Evolutionary conservation across 208 protist species (phyloP).

Genomic region (Leptomonas pyrrhocoris): DNA sequence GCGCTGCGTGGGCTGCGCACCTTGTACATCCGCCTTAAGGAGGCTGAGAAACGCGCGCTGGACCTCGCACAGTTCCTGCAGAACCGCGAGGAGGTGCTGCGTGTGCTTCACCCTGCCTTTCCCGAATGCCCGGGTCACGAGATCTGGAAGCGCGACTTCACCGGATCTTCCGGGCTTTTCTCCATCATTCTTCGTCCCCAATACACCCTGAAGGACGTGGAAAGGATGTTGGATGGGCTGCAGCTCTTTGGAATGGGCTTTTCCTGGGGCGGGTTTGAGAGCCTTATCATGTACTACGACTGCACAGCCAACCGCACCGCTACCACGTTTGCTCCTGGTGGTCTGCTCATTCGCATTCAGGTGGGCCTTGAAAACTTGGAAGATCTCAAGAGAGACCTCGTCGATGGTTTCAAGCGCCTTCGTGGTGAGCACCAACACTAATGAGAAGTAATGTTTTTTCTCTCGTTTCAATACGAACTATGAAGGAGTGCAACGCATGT

Average conservation of each 20-base stretch:
- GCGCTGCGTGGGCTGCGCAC: conserved; percentile 39
- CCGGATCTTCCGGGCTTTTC: conserved; percentile 28
- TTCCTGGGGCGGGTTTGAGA: conserved; percentile 42
- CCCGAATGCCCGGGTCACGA: conserved; percentile 28
- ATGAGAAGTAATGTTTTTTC: neutral
- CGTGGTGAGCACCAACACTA: neutral
- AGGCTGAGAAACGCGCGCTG: conserved; percentile 30
- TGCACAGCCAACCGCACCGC: conserved; percentile 34
- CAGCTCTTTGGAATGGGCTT: conserved; percentile 30
- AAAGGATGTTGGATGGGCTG: conserved; percentile 25
- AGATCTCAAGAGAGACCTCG: conserved; percentile 34
- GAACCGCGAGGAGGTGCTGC: conserved; percentile 26
- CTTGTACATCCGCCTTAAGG: conserved; percentile 35
- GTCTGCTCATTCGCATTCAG: conserved; percentile 23
- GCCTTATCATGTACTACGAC: conserved; percentile 36
- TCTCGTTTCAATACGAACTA: neutral
- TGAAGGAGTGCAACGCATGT: conserved; percentile 10
- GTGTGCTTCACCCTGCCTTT: conserved; percentile 33
- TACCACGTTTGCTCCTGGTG: conserved; percentile 23
- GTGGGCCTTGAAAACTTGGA: conserved; percentile 30
- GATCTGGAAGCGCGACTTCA: conserved; percentile 41
- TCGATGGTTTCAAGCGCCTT: conserved; percentile 21
- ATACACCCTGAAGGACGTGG: conserved; percentile 25
- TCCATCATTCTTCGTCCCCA: conserved; percentile 28
- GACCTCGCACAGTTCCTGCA: conserved; percentile 23